Percentiles rank a stretch among this genome's conserved stretches.
Evolutionary conservation across 2,329 filamentous ascomycete species (phyloP).

Genomic region (Trichoderma cornu-damae): DNA sequence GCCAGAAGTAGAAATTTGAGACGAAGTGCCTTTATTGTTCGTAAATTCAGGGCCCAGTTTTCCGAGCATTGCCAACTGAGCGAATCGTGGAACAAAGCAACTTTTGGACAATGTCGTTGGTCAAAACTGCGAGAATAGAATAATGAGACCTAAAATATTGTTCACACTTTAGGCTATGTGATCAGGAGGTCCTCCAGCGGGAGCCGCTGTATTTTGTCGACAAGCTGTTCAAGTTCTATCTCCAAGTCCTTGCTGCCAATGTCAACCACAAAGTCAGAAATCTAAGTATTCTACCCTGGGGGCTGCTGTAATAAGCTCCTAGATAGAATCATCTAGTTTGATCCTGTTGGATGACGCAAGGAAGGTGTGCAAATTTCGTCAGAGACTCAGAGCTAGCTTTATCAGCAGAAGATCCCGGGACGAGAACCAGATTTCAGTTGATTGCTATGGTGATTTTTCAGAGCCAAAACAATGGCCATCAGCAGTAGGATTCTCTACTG

Average conservation of each 20-base stretch:
- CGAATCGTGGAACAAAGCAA: neutral
- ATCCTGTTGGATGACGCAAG: neutral
- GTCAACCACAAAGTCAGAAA: neutral
- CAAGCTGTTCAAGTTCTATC: neutral
- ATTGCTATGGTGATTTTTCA: neutral
- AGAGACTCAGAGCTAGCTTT: neutral
- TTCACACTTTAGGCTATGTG: neutral
- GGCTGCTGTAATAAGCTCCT: neutral
- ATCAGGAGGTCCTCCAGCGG: neutral
- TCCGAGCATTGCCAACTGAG: neutral
- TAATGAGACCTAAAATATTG: neutral
- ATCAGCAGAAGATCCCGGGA: neutral
- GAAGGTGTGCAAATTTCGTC: neutral
- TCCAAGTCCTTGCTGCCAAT: neutral
- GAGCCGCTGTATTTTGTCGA: neutral
- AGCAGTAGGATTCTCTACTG: too few species aligned
- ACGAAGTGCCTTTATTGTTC: neutral
- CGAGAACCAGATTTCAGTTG: neutral
- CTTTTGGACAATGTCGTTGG: neutral
- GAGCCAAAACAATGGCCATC: too few species aligned
- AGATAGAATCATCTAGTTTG: neutral
- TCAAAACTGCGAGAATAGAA: neutral
- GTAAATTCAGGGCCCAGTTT: neutral
- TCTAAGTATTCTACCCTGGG: neutral
- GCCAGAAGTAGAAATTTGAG: neutral